A percentile compares a stretch with the other conserved stretches of the same genome.
Conservation (phyloP, 108 stramenopile genomes). For the Fragilaria radians region DNA sequence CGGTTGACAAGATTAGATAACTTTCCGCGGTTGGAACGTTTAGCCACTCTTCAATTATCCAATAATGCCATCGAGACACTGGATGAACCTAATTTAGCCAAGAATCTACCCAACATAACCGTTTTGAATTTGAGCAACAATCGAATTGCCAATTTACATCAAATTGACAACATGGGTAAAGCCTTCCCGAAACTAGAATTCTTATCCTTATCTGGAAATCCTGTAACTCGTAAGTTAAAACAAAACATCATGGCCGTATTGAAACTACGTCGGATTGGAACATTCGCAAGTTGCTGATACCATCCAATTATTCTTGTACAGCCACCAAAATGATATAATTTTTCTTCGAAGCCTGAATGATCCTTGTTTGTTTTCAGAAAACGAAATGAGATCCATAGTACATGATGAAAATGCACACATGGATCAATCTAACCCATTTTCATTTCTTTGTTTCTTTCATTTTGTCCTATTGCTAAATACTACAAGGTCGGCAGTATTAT, state of each 20-base stretch:
- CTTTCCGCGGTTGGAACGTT: conserved; percentile 54
- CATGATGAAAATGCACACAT: too few relatives aligned
- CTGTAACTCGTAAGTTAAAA: conserved; percentile 68
- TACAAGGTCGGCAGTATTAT: conserved; percentile 77
- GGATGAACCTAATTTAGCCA: conserved; percentile 48
- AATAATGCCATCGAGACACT: conserved; percentile 59
- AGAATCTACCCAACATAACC: conserved; percentile 46
- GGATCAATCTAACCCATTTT: too few relatives aligned
- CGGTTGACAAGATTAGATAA: conserved; percentile 61
- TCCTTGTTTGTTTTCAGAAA: conserved; percentile 7
- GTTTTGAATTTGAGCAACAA: conserved; percentile 56
- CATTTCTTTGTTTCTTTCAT: conserved; percentile 7
- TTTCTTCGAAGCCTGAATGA: conserved; percentile 1
- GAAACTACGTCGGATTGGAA: conserved; percentile 2
- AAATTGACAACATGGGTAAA: conserved; percentile 54
- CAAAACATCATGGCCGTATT: neutral
- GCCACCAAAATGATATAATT: neutral
- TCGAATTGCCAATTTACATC: conserved; percentile 53
- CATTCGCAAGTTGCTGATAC: neutral
- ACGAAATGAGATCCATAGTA: too few relatives aligned
- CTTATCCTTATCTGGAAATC: conserved; percentile 64
- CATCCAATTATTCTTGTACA: conserved; percentile 5
- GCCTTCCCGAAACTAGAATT: conserved; percentile 65
- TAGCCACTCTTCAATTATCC: conserved; percentile 40
- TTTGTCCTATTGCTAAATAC: neutral